Evolutionary conservation across 1,139 yeast genomes (phyloP), one percentile per base, ranked within the genome.

Genomic region (Yamadazyma diddensiae): DNA sequence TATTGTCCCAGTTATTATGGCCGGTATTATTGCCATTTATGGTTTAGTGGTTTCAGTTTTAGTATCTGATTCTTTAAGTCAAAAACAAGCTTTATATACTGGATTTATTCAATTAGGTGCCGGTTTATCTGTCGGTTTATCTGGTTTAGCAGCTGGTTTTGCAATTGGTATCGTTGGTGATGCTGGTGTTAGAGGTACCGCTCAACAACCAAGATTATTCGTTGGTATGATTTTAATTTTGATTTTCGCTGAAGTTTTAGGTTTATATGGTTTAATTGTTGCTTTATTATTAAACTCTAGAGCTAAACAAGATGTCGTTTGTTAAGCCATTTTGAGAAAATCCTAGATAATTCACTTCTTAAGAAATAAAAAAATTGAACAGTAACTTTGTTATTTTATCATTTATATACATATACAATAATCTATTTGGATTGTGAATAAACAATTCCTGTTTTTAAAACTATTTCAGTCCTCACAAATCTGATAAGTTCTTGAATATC

Each of bases 111-210:
- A 92, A 69, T 75, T 94, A 55, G 98, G 97, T 63, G 96, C 97
- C 39, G 98, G 98, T 60, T 77, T 92, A 55, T 85, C 96, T 39
- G 99, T 94, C 47, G 99, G 99, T 17, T 84, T 92, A 53, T 87
- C 97, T 4, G 94, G 97, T 59, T 73, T 92, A 54, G 95, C 97
- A 39, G 90, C 96, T 44, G 99, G 99, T 37, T 92, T 86, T 58
- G 95, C 98, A 49, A 92, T 92, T 67, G 99, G 99, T 47, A 88
- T 92, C 44, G 99, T 92, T 33, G 99, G 99, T 47, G 98, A 92
- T 59, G 97, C 90, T 49, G 98, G 98, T 57, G 97, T 92, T 34
- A 82, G 98, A 60, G 95, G 90, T 54, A 81, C 82, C 49, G 92
- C 90, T 78, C 95, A 87, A 61, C 97, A 92, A 67, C 97, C 97